Percentiles rank a stretch among this genome's conserved stretches.
Evolutionary conservation across 1,284 basidiomycete species (phyloP).

Genomic region (Coniophora puteana): DNA sequence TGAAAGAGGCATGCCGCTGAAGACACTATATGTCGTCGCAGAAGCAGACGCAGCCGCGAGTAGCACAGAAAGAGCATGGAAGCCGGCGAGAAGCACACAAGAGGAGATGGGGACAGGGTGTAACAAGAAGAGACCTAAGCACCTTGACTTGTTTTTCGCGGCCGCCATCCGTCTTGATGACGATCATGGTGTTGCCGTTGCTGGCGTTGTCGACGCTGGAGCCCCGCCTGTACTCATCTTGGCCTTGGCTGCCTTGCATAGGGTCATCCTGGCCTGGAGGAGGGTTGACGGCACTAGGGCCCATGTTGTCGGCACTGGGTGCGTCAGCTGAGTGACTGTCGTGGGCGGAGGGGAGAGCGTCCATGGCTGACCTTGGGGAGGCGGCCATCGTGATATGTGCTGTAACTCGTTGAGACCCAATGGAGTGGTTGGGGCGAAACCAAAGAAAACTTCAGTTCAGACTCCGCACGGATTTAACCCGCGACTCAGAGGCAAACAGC

Average conservation of each 20-base stretch:
- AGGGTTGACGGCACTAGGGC: conserved; percentile 40
- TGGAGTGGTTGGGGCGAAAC: too few species aligned
- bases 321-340: conserved; percentile 57
- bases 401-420: too few species aligned
- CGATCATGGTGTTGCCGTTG: conserved; percentile 31
- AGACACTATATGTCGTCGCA: conserved; percentile 18
- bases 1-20: conserved; percentile 2
- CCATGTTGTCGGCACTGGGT: conserved; percentile 41
- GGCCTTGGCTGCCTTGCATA: conserved; percentile 31
- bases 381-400: conserved; percentile 53
- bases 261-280: conserved; percentile 39
- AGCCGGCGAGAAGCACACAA: conserved; percentile 23
- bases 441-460: too few species aligned
- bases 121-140: conserved; percentile 70
- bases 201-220: conserved; percentile 20
- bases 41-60: conserved; percentile 17
- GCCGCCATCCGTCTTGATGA: conserved; percentile 37
- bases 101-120: conserved; percentile 31
- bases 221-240: conserved; percentile 9
- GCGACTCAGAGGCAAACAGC: too few species aligned
- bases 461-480: too few species aligned
- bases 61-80: conserved; percentile 19
- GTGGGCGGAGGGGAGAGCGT: conserved; percentile 24
- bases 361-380: conserved; percentile 36
- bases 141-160: conserved; percentile 86